A percentile compares a stretch with the other conserved stretches of the same genome.
Conservation (phyloP, 2,329 filamentous ascomycete species). For the Neophaeococcomyces aloes region DNA sequence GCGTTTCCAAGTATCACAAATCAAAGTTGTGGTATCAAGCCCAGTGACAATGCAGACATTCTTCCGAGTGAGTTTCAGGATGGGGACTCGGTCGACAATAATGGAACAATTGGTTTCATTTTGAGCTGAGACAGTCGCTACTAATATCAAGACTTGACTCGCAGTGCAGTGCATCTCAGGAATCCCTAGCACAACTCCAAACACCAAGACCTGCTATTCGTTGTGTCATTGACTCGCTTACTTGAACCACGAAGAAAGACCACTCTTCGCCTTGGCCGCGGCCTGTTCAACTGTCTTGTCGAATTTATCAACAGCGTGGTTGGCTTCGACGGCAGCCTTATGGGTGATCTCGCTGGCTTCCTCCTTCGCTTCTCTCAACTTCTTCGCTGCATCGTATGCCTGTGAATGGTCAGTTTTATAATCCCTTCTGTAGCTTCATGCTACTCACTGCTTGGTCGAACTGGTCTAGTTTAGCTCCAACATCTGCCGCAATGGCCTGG, state of each 20-base stretch:
- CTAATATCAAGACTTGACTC: too few relatives aligned
- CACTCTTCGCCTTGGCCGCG: constrained; percentile 71
- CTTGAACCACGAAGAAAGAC: constrained; percentile 71
- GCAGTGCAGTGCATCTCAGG: too few relatives aligned
- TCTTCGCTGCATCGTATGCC: constrained; percentile 1
- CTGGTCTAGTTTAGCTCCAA: constrained; percentile 44
- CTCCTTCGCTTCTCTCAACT: constrained; percentile 48
- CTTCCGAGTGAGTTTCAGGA: too few relatives aligned
- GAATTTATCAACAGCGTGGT: constrained; percentile 58
- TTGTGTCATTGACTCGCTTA: constrained; percentile 9
- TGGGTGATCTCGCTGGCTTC: constrained; percentile 56
- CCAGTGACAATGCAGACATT: too few relatives aligned
- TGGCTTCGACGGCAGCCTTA: constrained; percentile 47
- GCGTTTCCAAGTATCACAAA: too few relatives aligned
- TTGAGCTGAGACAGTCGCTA: too few relatives aligned
- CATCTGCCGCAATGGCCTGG: constrained; percentile 50
- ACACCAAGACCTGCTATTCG: neutral
- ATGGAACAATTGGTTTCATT: too few relatives aligned
- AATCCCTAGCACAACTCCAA: neutral
- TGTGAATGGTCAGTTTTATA: constrained; percentile 8
- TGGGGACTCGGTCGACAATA: too few relatives aligned
- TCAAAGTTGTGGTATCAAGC: too few relatives aligned
- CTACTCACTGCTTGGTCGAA: constrained; percentile 57
- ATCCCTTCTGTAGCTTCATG: neutral
- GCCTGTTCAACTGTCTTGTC: constrained; percentile 72